Evolutionary conservation across 345 rosid species (phyloP).

Genomic region (Gossypium longicalyx): DNA sequence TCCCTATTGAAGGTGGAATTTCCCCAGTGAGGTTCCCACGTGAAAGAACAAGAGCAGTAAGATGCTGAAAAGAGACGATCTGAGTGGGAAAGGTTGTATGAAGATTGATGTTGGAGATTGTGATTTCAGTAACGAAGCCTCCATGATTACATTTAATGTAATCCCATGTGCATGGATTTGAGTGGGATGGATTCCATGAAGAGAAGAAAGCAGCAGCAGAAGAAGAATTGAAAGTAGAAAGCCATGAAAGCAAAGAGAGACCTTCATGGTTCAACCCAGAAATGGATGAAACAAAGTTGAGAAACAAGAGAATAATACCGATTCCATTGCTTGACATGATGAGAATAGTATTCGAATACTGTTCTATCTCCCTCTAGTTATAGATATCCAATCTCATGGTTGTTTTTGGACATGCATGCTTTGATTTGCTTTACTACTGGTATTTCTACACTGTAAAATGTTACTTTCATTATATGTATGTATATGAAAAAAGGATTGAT

Average conservation of each 20-base stretch:
- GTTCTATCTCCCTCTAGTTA: conserved; percentile 31
- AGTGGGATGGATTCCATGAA: conserved; percentile 57
- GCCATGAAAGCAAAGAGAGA: conserved; percentile 65
- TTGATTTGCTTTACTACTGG: neutral
- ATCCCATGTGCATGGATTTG: conserved; percentile 60
- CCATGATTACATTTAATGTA: conserved; percentile 41
- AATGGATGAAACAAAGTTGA: conserved; percentile 39
- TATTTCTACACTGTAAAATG: neutral
- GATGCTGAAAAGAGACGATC: conserved; percentile 39
- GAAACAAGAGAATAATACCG: conserved; percentile 39
- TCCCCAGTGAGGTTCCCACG: conserved; percentile 52
- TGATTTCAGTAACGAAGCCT: conserved; percentile 43
- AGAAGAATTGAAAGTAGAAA: conserved; percentile 51
- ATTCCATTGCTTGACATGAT: conserved; percentile 52
- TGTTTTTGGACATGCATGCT: neutral
- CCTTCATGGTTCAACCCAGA: conserved; percentile 67
- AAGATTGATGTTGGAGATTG: conserved; percentile 35
- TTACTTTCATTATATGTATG: neutral
- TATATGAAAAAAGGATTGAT: conserved; percentile 5
- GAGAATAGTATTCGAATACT: conserved; percentile 30
- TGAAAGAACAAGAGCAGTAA: conserved; percentile 44
- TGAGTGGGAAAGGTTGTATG: conserved; percentile 47
- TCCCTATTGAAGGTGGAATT: conserved; percentile 46
- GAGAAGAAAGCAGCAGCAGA: conserved; percentile 48
- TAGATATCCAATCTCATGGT: conserved; percentile 8